A percentile compares a stretch with the other conserved stretches of the same genome.
phyloP scores from a whole-genome alignment of 1,139 yeast species.

The Protomyces pachydermus region DNA sequence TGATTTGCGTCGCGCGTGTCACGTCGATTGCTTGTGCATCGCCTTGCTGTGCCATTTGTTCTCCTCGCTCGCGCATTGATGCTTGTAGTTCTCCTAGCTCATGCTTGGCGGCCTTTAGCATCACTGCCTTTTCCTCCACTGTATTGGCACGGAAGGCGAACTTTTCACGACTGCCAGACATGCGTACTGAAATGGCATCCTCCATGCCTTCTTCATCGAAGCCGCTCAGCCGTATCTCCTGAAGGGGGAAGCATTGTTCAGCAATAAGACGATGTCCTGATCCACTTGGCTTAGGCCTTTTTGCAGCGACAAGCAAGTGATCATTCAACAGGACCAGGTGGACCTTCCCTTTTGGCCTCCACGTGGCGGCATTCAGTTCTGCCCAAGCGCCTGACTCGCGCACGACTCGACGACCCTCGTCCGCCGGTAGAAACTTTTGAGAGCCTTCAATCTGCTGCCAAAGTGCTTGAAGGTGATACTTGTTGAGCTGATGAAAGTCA shows the following conservation, averaged over 20 bases:
- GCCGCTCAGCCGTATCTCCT: constrained; percentile 56
- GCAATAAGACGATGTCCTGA: constrained; percentile 50
- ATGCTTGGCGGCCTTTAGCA: constrained; percentile 34
- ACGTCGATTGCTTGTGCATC: background rate
- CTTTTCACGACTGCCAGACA: constrained; percentile 38
- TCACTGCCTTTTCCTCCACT: constrained; percentile 53
- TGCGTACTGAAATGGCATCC: constrained; percentile 9
- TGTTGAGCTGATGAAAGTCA: constrained; percentile 77
- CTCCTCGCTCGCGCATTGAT: background rate
- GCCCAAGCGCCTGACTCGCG: constrained; percentile 82
- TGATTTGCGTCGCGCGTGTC: constrained; percentile 7
- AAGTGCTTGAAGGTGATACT: constrained; percentile 61
- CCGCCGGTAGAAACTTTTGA: constrained; percentile 68
- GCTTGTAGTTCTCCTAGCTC: constrained; percentile 28
- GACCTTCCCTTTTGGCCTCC: constrained; percentile 72
- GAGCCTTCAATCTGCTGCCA: constrained; percentile 89
- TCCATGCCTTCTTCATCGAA: constrained; percentile 31
- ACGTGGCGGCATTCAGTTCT: constrained; percentile 80
- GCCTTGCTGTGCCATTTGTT: constrained; percentile 1
- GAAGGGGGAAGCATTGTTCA: constrained; percentile 72
- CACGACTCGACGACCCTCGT: constrained; percentile 76
- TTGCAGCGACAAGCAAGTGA: constrained; percentile 66
- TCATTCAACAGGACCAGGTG: constrained; percentile 77
- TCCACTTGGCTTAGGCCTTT: constrained; percentile 42
- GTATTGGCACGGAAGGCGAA: constrained; percentile 65